Percentiles rank a stretch among this genome's conserved stretches.
These are phyloP conservation scores for Podospora didyma DNA, from an alignment of 495 filamentous ascomycete genomes.

Conservation along the genomic window DNA sequence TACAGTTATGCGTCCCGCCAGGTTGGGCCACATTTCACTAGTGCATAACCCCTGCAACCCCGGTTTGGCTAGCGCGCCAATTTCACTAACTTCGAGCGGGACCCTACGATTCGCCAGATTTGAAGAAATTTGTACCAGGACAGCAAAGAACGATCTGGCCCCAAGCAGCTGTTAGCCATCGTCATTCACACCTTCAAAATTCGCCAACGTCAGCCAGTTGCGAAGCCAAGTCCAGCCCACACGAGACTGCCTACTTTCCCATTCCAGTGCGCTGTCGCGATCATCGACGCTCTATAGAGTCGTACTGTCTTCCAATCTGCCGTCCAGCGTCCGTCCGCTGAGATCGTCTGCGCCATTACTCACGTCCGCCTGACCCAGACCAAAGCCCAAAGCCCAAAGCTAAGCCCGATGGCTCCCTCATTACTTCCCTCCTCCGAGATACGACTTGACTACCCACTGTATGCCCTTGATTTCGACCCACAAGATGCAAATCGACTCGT, in stretches of 20 bases:
- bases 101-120: background rate
- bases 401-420: conserved; percentile 21
- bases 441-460: conserved; percentile 76
- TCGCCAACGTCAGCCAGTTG: too few species aligned
- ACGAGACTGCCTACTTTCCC: too few species aligned
- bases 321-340: too few species aligned
- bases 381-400: background rate
- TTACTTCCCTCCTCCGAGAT: conserved; percentile 23
- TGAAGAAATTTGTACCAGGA: background rate
- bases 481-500: conserved; percentile 68
- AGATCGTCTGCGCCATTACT: too few species aligned
- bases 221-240: too few species aligned
- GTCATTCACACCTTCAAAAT: background rate
- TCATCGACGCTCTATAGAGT: too few species aligned
- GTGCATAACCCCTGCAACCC: background rate
- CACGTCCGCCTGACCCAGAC: background rate
- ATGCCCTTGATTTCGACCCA: conserved; percentile 84
- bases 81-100: background rate
- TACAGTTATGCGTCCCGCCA: background rate
- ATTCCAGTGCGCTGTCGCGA: too few species aligned
- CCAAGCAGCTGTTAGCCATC: background rate
- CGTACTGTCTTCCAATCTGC: too few species aligned
- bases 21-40: background rate
- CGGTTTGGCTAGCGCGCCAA: background rate
- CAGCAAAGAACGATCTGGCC: background rate